phyloP scores from a whole-genome alignment of 1,139 yeast species.

The Lipomyces yarrowii region DNA sequence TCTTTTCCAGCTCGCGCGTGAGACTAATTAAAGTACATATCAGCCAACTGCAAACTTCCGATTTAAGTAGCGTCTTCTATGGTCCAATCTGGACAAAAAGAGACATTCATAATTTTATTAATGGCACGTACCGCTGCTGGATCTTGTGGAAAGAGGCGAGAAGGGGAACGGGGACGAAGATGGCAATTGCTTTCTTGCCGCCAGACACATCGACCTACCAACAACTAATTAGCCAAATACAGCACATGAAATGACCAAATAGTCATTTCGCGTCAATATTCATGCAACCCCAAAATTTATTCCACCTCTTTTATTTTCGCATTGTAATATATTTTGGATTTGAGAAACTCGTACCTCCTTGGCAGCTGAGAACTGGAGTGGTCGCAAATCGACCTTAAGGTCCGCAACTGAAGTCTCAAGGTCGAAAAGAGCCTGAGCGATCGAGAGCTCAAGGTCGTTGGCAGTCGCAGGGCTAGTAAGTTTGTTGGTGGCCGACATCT shows the following conservation, averaged over 20 bases:
- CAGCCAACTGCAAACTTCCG: not conserved
- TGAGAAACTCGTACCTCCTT: slow-evolving; percentile 64
- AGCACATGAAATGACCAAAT: not conserved
- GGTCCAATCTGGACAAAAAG: not conserved
- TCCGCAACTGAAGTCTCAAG: slow-evolving; percentile 93
- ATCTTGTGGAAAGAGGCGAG: slow-evolving; percentile 94
- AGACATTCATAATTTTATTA: not conserved
- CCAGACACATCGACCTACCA: slow-evolving; percentile 85
- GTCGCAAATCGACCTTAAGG: slow-evolving; percentile 96
- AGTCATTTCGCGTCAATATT: slow-evolving; percentile 25
- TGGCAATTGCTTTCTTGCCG: slow-evolving; percentile 98
- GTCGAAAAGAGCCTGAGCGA: slow-evolving; percentile 98
- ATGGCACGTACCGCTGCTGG: slow-evolving; percentile 53
- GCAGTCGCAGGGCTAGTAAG: slow-evolving; percentile 65
- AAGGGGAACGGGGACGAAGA: slow-evolving; percentile 97
- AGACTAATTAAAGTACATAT: slow-evolving; percentile 46
- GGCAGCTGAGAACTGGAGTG: slow-evolving; percentile 97
- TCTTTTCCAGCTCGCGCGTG: slow-evolving; percentile 99
- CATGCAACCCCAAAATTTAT: not conserved
- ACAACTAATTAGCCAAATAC: not conserved
- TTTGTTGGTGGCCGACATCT: slow-evolving; percentile 95
- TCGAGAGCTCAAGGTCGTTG: slow-evolving; percentile 98
- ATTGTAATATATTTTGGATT: not conserved
- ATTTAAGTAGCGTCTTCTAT: not conserved
- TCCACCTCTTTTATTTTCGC: slow-evolving; percentile 3